Evolutionary conservation across 495 filamentous ascomycete genomes (phyloP).

Genomic region (Aspergillus hancockii): DNA sequence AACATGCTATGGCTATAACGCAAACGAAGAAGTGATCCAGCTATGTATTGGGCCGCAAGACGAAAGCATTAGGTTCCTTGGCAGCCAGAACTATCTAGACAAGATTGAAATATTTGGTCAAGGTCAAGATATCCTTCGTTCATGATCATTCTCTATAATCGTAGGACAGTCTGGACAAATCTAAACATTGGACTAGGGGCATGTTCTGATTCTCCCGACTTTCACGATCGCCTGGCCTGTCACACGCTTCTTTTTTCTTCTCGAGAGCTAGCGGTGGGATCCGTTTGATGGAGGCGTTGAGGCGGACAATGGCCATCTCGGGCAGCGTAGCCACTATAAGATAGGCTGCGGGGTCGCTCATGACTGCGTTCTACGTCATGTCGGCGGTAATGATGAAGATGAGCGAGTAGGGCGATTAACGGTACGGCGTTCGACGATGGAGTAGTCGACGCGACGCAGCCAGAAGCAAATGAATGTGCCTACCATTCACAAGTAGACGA

Average conservation of each 20-base stretch:
- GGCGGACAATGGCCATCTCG: conserved; percentile 13
- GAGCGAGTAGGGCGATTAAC: conserved; percentile 15
- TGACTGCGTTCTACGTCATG: conserved; percentile 23
- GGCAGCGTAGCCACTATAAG: conserved; percentile 24
- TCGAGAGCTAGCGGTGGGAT: not conserved
- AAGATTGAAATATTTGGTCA: no score
- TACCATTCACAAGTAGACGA: conserved; percentile 22
- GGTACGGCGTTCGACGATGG: conserved; percentile 11
- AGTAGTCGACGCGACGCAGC: conserved; percentile 13
- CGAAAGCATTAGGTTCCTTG: no score
- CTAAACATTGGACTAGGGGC: not conserved
- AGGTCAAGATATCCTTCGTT: no score
- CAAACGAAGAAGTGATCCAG: no score
- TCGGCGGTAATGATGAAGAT: conserved; percentile 20
- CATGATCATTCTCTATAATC: not conserved
- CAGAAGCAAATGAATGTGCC: conserved; percentile 19
- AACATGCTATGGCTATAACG: no score
- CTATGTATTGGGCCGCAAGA: no score
- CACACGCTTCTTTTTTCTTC: not conserved
- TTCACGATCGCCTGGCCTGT: not conserved
- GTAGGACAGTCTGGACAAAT: not conserved
- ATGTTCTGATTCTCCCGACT: not conserved
- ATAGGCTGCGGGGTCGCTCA: conserved; percentile 17
- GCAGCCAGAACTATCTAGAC: no score
- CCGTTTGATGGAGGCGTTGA: not conserved